phyloP scores from a whole-genome alignment of 1,284 basidiomycete genomes.

The Puccinia polysora region DNA sequence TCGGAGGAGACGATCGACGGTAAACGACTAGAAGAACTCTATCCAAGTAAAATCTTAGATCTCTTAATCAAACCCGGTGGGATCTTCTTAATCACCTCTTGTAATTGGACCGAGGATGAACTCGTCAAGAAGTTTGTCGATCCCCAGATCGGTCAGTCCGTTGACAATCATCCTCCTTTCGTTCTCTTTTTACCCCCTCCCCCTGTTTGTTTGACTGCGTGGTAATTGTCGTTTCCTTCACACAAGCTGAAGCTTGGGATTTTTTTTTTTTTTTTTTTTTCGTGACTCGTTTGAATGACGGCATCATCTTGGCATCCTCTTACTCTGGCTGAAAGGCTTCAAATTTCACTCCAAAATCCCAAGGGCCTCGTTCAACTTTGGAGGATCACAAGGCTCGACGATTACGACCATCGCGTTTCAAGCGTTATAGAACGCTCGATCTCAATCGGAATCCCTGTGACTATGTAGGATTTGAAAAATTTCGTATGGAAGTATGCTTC shows the following conservation, averaged over 20 bases:
- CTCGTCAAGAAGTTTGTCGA: conserved; percentile 13
- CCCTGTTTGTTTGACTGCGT: background rate
- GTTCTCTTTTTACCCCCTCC: background rate
- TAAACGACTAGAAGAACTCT: background rate
- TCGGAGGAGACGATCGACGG: conserved; percentile 19
- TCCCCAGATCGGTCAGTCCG: background rate
- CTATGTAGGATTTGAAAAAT: background rate
- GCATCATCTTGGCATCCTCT: too few relatives aligned
- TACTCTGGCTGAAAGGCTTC: too few relatives aligned
- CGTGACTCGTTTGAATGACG: too few relatives aligned
- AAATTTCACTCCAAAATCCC: conserved; percentile 39
- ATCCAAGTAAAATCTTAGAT: conserved; percentile 11
- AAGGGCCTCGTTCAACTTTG: conserved; percentile 16
- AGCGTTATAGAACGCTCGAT: background rate
- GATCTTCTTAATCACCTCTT: conserved; percentile 30
- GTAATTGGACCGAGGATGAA: conserved; percentile 41
- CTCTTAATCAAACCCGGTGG: conserved; percentile 25
- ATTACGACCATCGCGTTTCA: conserved; percentile 38
- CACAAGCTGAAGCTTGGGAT: background rate
- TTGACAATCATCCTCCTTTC: background rate
- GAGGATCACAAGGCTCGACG: conserved; percentile 13
- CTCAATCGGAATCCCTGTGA: background rate
- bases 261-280: conserved; percentile 15
- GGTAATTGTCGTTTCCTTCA: background rate
- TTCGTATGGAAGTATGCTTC: too few relatives aligned